Percentiles rank a stretch among this genome's conserved stretches.
These are phyloP conservation scores for Trichocomaceae sp. DNA, from an alignment of 2,329 filamentous ascomycete species.

Conservation along the genomic window DNA sequence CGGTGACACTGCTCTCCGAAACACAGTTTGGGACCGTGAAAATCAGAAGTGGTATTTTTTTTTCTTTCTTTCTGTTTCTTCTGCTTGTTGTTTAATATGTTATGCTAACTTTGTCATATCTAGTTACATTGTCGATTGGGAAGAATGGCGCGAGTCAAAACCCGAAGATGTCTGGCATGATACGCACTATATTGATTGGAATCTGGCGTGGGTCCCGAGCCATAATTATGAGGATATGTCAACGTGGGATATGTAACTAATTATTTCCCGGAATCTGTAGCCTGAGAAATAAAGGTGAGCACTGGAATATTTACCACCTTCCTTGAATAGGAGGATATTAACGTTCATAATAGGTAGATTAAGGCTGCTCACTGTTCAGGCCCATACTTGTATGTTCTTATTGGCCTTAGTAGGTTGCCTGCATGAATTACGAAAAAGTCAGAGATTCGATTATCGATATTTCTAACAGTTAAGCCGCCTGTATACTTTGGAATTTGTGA, in stretches of 20 bases:
- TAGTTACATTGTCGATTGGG: not conserved
- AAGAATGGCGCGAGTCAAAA: not conserved
- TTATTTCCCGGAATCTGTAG: no score
- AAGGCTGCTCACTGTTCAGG: no score
- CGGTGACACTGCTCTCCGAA: not conserved
- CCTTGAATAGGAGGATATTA: no score
- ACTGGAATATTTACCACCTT: no score
- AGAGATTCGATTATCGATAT: no score
- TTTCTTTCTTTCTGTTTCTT: not conserved
- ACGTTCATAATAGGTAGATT: no score
- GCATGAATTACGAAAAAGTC: no score
- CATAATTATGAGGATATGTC: not conserved
- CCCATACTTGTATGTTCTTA: no score
- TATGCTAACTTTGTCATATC: not conserved
- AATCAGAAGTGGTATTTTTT: not conserved
- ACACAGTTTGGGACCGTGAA: not conserved
- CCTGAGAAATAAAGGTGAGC: no score
- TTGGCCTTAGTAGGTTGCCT: no score
- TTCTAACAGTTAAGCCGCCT: no score
- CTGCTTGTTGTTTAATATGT: not conserved
- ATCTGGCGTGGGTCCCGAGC: not conserved
- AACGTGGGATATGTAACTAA: not conserved
- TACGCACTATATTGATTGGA: not conserved
- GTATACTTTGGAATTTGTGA: no score
- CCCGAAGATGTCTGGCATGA: not conserved